Base-by-base conservation (phyloP, 768 basidiomycete species). In the Collybia sordida region DNA sequence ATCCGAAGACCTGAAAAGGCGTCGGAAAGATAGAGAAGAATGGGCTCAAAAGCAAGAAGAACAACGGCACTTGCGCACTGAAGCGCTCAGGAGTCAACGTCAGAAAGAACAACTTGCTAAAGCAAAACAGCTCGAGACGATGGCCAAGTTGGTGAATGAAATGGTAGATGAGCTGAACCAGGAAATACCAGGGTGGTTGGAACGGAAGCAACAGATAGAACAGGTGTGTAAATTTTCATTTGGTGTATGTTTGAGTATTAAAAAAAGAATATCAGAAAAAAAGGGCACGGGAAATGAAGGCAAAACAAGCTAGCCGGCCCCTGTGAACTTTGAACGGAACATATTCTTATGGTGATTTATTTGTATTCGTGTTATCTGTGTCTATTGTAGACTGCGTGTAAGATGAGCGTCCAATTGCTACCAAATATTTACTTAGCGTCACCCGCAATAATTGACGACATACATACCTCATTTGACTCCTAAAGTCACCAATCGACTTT, bases 181-280 rank as follows among this genome's bases (percentile, higher is more conserved):
- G 35, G 63, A 70, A 47, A 82, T 79, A 57, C 85, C 86, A 31
- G 85, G 85, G 51, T 84, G 85, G 79, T 76, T 80, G 52, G 72
- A 71, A 18, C 75, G 86, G 46, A 73, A 73, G 61, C 72, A 73
- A 57, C 76, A 75, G 47, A 73, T 73, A 3, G 68, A 79, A 53
- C 69, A 75, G 70, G 85, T 83, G 53, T 51, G 71, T 58, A 22
- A n/a, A 36, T 15, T 3, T n/a, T 47, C 4, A 2, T 18, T 22
- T 14, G 1, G 5, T 15, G 5, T 15, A 3, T 9, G 18, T 47
- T 7, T 14, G 17, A 8, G 11, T 34, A 31, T 35, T 27, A 8
- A 44, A 17, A 27, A 24, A 15, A 44, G 28, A 14, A 18, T 7
- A 18, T 9, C 21, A 61, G 60, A 54, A 50, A n/a, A 59, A 52